These are phyloP conservation scores for Teunomyces panamensis DNA, from an alignment of 805 yeast genomes.

Conservation along the genomic window DNA sequence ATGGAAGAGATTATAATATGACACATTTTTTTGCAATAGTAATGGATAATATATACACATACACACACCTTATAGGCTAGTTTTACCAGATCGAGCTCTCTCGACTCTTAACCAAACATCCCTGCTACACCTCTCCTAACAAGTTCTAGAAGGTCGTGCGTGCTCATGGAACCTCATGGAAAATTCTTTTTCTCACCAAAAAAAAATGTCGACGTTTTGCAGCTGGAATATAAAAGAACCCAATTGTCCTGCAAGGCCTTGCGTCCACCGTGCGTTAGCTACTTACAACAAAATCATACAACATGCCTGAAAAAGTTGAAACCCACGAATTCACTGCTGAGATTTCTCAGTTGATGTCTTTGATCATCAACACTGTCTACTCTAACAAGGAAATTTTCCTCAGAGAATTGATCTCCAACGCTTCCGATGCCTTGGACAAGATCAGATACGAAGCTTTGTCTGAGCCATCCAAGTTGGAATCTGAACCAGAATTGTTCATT, in stretches of 20 bases:
- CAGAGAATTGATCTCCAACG: constrained; percentile 98
- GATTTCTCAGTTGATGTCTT: constrained; percentile 99
- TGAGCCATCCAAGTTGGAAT: constrained; percentile 86
- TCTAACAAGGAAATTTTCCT: constrained; percentile 98
- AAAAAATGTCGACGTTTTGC: constrained; percentile 16
- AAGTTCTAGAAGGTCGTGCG: constrained; percentile 7
- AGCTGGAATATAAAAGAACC: constrained; percentile 6
- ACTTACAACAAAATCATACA: constrained; percentile 1
- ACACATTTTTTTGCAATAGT: neutral
- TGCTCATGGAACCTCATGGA: constrained; percentile 30
- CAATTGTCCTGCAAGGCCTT: constrained; percentile 4
- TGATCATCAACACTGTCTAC: constrained; percentile 99
- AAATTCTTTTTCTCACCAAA: constrained; percentile 17
- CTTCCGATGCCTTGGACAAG: constrained; percentile 98
- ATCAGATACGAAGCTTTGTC: constrained; percentile 95
- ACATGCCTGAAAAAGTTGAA: constrained; percentile 46
- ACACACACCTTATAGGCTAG: too few species aligned
- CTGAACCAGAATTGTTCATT: constrained; percentile 95
- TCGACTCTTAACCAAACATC: neutral
- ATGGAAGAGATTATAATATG: constrained; percentile 66
- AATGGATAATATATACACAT: too few species aligned
- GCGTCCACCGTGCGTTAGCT: neutral
- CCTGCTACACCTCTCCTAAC: neutral
- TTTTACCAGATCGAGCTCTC: too few species aligned
- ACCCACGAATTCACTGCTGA: constrained; percentile 99